A percentile compares a stretch with the other conserved stretches of the same genome.
These are phyloP conservation scores for Aspergillus nomiae DNA, from an alignment of 2,329 filamentous ascomycete genomes.

Conservation along the genomic window DNA sequence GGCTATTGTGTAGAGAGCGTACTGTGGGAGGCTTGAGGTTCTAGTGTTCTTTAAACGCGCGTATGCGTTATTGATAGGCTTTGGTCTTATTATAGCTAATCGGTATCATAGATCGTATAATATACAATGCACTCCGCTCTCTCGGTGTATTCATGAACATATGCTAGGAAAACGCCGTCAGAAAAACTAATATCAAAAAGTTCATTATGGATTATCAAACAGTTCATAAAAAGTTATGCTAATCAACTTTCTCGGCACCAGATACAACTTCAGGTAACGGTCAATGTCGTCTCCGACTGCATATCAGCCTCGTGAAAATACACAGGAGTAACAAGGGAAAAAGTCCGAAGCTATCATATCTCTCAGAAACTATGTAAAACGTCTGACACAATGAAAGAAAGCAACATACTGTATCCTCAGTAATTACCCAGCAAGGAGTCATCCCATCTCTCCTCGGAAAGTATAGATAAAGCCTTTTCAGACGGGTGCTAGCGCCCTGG, in stretches of 20 bases:
- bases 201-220: background rate
- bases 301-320: background rate
- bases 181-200: background rate
- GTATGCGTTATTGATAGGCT: accelerated
- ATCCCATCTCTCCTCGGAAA: background rate
- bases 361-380: background rate
- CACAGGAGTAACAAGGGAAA: background rate
- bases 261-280: too few relatives aligned
- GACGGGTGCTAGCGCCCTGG: background rate
- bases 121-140: background rate
- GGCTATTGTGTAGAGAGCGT: constrained; percentile 12
- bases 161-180: background rate
- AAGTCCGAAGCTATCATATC: background rate
- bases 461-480: background rate
- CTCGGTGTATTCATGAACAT: background rate
- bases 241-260: too few relatives aligned
- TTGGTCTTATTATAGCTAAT: background rate
- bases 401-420: background rate
- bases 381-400: background rate
- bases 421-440: background rate
- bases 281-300: background rate
- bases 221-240: accelerated
- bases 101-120: background rate
- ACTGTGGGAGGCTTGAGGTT: background rate
- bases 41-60: background rate